Evolutionary conservation across 2,329 filamentous ascomycete species (phyloP).

Genomic region (Epichloe glyceriae): DNA sequence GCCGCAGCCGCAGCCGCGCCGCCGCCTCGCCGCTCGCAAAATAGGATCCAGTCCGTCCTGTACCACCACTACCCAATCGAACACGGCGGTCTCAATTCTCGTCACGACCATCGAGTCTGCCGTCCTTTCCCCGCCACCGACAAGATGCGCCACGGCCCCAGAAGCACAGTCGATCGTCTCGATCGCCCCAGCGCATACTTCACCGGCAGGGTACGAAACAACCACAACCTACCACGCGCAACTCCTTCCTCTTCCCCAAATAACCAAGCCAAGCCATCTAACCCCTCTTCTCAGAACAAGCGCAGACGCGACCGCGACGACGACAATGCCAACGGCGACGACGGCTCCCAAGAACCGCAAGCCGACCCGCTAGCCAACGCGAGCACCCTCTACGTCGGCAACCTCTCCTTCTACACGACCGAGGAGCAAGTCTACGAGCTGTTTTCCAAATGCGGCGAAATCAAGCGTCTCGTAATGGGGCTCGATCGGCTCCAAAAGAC

Average conservation of each 20-base stretch:
- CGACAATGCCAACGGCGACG: slow-evolving; percentile 26
- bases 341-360: slow-evolving; percentile 32
- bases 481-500: slow-evolving; percentile 96
- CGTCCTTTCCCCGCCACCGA: neutral
- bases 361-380: slow-evolving; percentile 69
- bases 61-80: too few species aligned
- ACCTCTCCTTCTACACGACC: slow-evolving; percentile 96
- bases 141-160: slow-evolving; percentile 32
- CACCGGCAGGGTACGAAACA: slow-evolving; percentile 53
- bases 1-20: too few species aligned
- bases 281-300: slow-evolving; percentile 45
- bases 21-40: too few species aligned
- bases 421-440: slow-evolving; percentile 98
- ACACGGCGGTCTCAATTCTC: too few species aligned
- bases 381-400: slow-evolving; percentile 94
- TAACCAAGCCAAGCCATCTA: neutral
- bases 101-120: neutral
- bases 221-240: neutral
- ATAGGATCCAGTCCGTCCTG: too few species aligned
- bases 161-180: slow-evolving; percentile 76
- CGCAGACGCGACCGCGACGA: slow-evolving; percentile 52
- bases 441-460: slow-evolving; percentile 91
- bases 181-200: slow-evolving; percentile 95
- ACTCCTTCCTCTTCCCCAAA: neutral
- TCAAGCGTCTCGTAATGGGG: slow-evolving; percentile 96